These are phyloP conservation scores for Gnaphalium uliginosum DNA, from an alignment of 129 eudicot genomes.

Conservation along the genomic window DNA sequence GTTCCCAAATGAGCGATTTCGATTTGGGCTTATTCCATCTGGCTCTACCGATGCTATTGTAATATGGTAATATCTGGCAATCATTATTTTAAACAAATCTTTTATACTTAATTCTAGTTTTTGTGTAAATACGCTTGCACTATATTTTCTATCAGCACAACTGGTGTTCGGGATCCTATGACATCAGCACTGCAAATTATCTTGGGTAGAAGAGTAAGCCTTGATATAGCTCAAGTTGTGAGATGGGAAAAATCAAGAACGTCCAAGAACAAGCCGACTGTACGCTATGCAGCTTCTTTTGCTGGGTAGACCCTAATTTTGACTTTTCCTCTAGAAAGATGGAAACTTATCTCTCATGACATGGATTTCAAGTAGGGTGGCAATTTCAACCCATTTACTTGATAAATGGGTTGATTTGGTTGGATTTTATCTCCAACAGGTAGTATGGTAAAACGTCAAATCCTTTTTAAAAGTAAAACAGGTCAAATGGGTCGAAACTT, in stretches of 20 bases:
- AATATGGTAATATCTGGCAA: constrained; percentile 64
- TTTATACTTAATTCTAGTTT: not conserved
- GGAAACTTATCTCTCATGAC: not conserved
- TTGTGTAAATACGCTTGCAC: constrained; percentile 25
- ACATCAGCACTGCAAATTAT: constrained; percentile 95
- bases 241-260: constrained; percentile 71
- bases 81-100: constrained; percentile 8
- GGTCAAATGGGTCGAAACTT: constrained; percentile 10
- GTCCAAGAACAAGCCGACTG: constrained; percentile 65
- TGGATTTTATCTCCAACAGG: not conserved
- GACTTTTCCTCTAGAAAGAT: not conserved
- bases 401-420: not conserved
- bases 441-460: not conserved
- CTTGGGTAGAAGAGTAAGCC: constrained; percentile 81
- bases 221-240: constrained; percentile 94
- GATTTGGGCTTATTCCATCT: constrained; percentile 93
- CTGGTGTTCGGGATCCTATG: constrained; percentile 90
- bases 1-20: constrained; percentile 70
- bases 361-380: not conserved
- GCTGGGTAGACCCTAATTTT: constrained; percentile 66
- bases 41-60: constrained; percentile 98
- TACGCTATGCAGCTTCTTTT: constrained; percentile 97
- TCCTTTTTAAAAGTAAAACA: not conserved
- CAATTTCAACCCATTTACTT: constrained; percentile 3
- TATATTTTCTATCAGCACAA: constrained; percentile 55